phyloP scores from a whole-genome alignment of 192 early-diverging fungal genomes.

The Dissophora ornata region DNA sequence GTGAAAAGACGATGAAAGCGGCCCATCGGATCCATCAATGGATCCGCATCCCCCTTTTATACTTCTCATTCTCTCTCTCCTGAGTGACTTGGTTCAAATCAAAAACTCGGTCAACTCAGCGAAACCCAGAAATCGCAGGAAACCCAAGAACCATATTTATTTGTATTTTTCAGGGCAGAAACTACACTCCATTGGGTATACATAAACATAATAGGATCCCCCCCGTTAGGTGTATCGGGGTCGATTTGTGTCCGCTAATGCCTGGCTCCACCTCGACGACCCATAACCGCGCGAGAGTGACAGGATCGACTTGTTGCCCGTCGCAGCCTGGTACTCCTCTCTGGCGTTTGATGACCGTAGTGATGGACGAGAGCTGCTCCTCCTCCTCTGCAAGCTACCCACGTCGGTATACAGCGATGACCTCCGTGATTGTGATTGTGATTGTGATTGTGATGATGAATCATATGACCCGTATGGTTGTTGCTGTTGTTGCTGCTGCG shows the following conservation, averaged over 20 bases:
- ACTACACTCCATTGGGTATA: too few species aligned
- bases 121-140: too few species aligned
- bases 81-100: too few species aligned
- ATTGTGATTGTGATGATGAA: neutral
- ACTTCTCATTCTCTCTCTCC: neutral
- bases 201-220: too few species aligned
- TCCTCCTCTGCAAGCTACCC: slow-evolving; percentile 2
- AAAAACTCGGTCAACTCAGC: too few species aligned
- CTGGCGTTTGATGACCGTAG: slow-evolving; percentile 19
- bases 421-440: slow-evolving; percentile 2
- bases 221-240: too few species aligned
- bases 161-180: too few species aligned
- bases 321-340: slow-evolving; percentile 34
- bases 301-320: slow-evolving; percentile 19
- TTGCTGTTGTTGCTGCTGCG: neutral
- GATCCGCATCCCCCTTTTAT: slow-evolving; percentile 8
- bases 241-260: slow-evolving; percentile 16
- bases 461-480: neutral
- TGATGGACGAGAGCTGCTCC: neutral
- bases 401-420: neutral
- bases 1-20: slow-evolving; percentile 58
- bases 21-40: slow-evolving; percentile 34
- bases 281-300: slow-evolving; percentile 23
- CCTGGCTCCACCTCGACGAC: slow-evolving; percentile 17
- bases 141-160: too few species aligned